Base-by-base conservation (phyloP, 768 basidiomycete genomes). In the Boletus rex-veris region DNA sequence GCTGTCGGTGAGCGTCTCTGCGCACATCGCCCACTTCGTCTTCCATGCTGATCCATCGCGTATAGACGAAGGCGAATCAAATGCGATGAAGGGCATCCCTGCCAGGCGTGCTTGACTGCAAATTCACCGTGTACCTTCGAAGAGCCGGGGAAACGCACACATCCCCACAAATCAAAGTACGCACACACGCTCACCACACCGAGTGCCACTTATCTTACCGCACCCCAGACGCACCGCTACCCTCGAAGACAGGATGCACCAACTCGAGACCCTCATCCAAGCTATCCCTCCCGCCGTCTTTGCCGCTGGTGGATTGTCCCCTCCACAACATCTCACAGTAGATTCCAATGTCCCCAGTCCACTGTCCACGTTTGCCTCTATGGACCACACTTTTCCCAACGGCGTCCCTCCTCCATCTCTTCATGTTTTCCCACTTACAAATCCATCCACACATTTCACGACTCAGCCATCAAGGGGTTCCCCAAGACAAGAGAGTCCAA, bases 81-180 rank as follows among this genome's bases (percentile, higher is more conserved):
- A 63, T 92, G 90, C 65, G 90, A 92, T 61, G 90, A 92, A 67
- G 90, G 90, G 0, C 89, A 91, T 64, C 90, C 90, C 33, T 92
- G 90, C 69, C 88, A 92, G 71, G 88, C 90, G 12, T 92, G 90
- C 69, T 71, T 91, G n/a, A 85, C 86, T 7, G 87, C 90, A 11
- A 87, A 80, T 63, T 90, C 90, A 3, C 74, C 86, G 8, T 92
- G 90, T 59, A 92, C 90, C 0, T 92, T 92, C 63, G 90, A 92
- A 69, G 90, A 92, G 70, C 86, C 88, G 3, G 88, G 89, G 3
- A 92, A 92, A 74, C 77, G 89, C 53, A 86, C 85, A 1, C 88
- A 91, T 64, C 88, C 89, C 35, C 89, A 92, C 72, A 92, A 91
- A 73, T 92, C 90, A 62, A 92, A 90, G 88, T 90, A 64, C 60